phyloP scores from a whole-genome alignment of 768 basidiomycete genomes.

The Sarcomyxa edulis region DNA sequence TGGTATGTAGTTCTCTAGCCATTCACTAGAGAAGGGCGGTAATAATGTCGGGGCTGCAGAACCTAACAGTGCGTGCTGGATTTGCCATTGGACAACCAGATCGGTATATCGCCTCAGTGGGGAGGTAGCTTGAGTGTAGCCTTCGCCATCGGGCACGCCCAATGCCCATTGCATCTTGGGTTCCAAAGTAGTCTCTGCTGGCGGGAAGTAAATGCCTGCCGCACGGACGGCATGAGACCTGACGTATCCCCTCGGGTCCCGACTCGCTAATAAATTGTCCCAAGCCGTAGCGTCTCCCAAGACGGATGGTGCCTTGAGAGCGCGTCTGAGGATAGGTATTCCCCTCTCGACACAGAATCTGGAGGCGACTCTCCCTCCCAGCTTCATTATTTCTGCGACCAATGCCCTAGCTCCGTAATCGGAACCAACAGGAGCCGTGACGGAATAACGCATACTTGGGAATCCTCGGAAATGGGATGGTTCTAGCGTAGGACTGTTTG shows the following conservation, averaged over 20 bases:
- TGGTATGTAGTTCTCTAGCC: slow-evolving; percentile 37
- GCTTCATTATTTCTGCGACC: slow-evolving; percentile 79
- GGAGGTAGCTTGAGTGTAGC: slow-evolving; percentile 81
- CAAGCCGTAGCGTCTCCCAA: too few species aligned
- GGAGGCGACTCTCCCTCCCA: slow-evolving; percentile 73
- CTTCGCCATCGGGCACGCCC: slow-evolving; percentile 67
- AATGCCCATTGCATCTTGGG: slow-evolving; percentile 64
- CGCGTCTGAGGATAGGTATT: slow-evolving; percentile 63
- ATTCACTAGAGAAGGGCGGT: slow-evolving; percentile 39
- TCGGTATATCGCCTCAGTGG: slow-evolving; percentile 86
- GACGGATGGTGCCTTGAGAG: too few species aligned
- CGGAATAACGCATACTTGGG: slow-evolving; percentile 43
- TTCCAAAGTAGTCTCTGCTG: slow-evolving; percentile 40
- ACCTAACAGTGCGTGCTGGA: slow-evolving; percentile 68
- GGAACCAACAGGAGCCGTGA: slow-evolving; percentile 18
- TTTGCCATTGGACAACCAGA: slow-evolving; percentile 86
- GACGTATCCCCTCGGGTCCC: slow-evolving; percentile 43
- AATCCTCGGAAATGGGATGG: slow-evolving; percentile 41
- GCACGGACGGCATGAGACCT: slow-evolving; percentile 28
- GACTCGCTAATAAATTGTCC: slow-evolving; percentile 40
- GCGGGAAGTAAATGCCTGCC: slow-evolving; percentile 25
- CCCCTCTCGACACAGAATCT: slow-evolving; percentile 55
- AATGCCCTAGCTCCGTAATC: slow-evolving; percentile 44
- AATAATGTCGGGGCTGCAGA: slow-evolving; percentile 25
- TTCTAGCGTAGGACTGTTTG: slow-evolving; percentile 18